Percentiles rank a stretch among this genome's conserved stretches.
Conservation (phyloP, 2,329 filamentous ascomycete species). For the Boeremia lycopersici region DNA sequence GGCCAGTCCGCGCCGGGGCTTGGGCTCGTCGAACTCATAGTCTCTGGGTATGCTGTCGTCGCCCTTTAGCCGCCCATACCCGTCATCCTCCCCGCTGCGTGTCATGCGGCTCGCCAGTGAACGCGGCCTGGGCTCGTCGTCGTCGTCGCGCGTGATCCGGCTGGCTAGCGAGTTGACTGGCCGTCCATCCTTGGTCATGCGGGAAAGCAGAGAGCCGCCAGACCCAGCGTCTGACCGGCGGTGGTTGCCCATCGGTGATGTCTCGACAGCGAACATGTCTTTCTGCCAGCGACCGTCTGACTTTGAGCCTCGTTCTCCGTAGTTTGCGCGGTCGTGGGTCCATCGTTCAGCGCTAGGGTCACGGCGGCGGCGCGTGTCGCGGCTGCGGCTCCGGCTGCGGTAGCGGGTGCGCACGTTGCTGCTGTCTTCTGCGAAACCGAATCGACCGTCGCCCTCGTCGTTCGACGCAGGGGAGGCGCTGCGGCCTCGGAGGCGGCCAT, state of each 20-base stretch:
- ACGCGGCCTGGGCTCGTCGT: slow-evolving; percentile 17
- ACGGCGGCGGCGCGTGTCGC: slow-evolving; percentile 32
- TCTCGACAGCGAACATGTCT: slow-evolving; percentile 36
- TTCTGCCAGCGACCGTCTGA: slow-evolving; percentile 34
- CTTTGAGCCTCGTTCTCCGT: slow-evolving; percentile 20
- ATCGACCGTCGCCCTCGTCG: slow-evolving; percentile 55
- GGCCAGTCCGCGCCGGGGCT: slow-evolving; percentile 22
- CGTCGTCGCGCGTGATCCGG: slow-evolving; percentile 39
- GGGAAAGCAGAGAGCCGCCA: slow-evolving; percentile 35
- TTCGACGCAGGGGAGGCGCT: slow-evolving; percentile 62
- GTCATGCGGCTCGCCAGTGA: slow-evolving; percentile 41
- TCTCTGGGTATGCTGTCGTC: slow-evolving; percentile 35
- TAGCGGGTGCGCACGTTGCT: slow-evolving; percentile 52
- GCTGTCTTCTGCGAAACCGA: slow-evolving; percentile 55
- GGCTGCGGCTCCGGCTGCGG: slow-evolving; percentile 52
- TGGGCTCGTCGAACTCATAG: slow-evolving; percentile 35
- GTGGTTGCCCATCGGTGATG: slow-evolving; percentile 52
- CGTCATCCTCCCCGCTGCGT: slow-evolving; percentile 28
- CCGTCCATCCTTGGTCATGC: slow-evolving; percentile 45
- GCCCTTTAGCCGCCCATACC: slow-evolving; percentile 40
- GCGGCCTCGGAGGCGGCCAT: slow-evolving; percentile 61
- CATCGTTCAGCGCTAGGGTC: slow-evolving; percentile 37
- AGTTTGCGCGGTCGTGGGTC: slow-evolving; percentile 40
- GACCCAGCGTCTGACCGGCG: slow-evolving; percentile 46
- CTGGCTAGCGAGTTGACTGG: slow-evolving; percentile 39